Evolutionary conservation across 345 rosid genomes (phyloP).

Genomic region (Pugionium cornutum): DNA sequence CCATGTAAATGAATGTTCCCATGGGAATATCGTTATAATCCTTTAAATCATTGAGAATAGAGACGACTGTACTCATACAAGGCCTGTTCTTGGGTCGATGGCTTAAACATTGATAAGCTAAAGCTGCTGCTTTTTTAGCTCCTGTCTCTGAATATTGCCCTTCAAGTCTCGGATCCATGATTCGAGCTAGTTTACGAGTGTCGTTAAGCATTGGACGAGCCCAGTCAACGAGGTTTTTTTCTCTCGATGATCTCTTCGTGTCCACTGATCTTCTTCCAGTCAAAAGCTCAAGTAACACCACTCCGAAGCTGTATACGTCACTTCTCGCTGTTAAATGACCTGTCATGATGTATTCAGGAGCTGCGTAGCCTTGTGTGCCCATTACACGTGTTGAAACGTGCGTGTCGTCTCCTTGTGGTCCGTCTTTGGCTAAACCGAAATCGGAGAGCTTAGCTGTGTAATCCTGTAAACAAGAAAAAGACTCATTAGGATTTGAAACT

Average conservation of each 20-base stretch:
- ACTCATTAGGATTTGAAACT: background rate
- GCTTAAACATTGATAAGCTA: constrained; percentile 82
- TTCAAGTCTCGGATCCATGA: constrained; percentile 90
- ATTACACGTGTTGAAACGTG: constrained; percentile 89
- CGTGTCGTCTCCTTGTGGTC: constrained; percentile 93
- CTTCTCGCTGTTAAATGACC: constrained; percentile 77
- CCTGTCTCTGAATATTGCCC: constrained; percentile 86
- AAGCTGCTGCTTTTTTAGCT: constrained; percentile 69
- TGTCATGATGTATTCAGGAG: constrained; percentile 94
- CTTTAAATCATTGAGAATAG: constrained; percentile 59
- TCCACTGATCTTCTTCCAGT: constrained; percentile 66
- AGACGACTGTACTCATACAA: constrained; percentile 59
- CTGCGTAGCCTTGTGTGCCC: constrained; percentile 97
- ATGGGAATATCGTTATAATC: constrained; percentile 55
- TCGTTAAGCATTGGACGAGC: constrained; percentile 69
- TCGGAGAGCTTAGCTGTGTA: constrained; percentile 80
- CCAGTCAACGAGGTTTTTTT: constrained; percentile 70
- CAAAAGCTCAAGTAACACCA: constrained; percentile 60
- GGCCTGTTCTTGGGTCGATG: constrained; percentile 82
- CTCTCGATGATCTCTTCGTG: constrained; percentile 55
- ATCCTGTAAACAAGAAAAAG: constrained; percentile 48
- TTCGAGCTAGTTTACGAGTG: constrained; percentile 58
- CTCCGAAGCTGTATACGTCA: constrained; percentile 75
- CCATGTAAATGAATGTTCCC: constrained; percentile 68
- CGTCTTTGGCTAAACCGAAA: constrained; percentile 90